Percentiles rank a stretch among this genome's conserved stretches.
These are phyloP conservation scores for Centrapalus pauciflorus DNA, from an alignment of 129 eudicot species.

Conservation along the genomic window DNA sequence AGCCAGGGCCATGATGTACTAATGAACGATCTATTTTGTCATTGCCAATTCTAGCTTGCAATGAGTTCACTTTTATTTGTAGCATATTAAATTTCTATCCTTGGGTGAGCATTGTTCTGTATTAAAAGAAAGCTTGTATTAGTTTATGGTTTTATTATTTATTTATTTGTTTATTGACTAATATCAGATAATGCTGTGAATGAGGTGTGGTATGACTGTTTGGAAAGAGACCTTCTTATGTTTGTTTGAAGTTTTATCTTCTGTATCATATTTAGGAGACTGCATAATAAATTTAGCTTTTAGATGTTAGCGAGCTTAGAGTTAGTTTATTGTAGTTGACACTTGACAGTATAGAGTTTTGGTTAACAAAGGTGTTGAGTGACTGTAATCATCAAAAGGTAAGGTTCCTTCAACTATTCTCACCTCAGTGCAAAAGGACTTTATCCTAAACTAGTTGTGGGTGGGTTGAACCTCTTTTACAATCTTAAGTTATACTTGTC, in stretches of 20 bases:
- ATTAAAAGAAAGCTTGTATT: neutral
- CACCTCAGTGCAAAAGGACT: neutral
- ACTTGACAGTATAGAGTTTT: constrained; percentile 8
- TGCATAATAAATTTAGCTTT: neutral
- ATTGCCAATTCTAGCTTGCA: constrained; percentile 9
- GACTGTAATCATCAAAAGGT: constrained; percentile 3
- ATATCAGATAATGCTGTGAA: neutral
- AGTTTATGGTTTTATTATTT: constrained; percentile 2
- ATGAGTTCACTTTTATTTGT: neutral
- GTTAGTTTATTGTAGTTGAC: constrained; percentile 17
- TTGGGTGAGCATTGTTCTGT: neutral
- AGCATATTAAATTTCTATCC: neutral
- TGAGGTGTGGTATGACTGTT: neutral
- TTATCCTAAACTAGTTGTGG: neutral
- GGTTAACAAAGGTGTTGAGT: neutral
- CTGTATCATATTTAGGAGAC: neutral
- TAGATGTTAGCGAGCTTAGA: neutral
- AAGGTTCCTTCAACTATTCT: neutral
- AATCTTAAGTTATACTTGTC: neutral
- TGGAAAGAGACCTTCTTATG: neutral
- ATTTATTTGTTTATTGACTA: neutral
- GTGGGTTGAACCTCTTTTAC: neutral
- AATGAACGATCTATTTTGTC: constrained; percentile 14
- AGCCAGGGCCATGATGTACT: constrained; percentile 7
- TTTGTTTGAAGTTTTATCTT: constrained; percentile 4